phyloP scores from a whole-genome alignment of 2,329 filamentous ascomycete species.

The Ophiostoma quercus region DNA sequence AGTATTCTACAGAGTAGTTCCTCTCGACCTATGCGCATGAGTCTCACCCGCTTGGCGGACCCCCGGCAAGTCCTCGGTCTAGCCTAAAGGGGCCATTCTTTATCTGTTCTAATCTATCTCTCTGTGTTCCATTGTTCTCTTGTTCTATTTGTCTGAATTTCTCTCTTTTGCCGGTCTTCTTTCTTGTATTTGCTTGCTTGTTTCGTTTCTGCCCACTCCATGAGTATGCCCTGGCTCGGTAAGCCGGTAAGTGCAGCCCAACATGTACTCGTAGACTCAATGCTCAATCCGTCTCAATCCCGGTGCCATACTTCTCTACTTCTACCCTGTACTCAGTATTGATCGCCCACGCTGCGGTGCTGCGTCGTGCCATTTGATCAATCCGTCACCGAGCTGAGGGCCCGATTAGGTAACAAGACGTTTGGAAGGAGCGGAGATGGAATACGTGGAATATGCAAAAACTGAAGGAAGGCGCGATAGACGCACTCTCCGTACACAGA shows the following conservation, averaged over 20 bases:
- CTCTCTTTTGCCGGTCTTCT: neutral
- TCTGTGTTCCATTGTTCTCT: neutral
- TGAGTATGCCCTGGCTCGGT: neutral
- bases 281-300: neutral
- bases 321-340: neutral
- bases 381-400: conserved; percentile 22
- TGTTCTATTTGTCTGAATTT: neutral
- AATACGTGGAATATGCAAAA: too few species aligned
- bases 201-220: conserved; percentile 1
- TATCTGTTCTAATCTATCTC: neutral
- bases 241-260: neutral
- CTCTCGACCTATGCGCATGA: neutral
- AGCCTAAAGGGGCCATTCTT: conserved; percentile 16
- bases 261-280: neutral
- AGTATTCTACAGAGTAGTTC: neutral
- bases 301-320: neutral
- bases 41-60: conserved; percentile 14
- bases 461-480: neutral
- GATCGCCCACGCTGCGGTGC: conserved; percentile 13
- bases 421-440: neutral
- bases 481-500: neutral
- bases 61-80: conserved; percentile 5
- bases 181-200: neutral
- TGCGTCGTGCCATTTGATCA: conserved; percentile 25
- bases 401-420: neutral